Evolutionary conservation across 1,284 basidiomycete species (phyloP).

Genomic region (Cutaneotrichosporon daszewskae): DNA sequence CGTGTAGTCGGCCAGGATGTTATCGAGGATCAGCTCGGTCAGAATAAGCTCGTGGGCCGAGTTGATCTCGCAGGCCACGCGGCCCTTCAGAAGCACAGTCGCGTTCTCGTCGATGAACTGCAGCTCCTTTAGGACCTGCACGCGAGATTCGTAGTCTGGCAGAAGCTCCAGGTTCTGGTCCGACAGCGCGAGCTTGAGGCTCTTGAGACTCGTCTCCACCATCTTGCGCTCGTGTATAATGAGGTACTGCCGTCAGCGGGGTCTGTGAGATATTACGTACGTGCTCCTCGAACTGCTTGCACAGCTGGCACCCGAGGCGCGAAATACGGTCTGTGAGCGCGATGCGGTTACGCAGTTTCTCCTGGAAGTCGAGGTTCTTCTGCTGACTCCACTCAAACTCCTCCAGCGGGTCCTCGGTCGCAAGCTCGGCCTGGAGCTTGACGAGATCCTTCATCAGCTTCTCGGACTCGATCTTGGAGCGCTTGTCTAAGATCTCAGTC

Average conservation of each 20-base stretch:
- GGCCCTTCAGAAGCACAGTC: conserved; percentile 90
- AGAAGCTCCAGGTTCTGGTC: conserved; percentile 96
- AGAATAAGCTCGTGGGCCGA: conserved; percentile 91
- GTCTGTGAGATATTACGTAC: conserved; percentile 49
- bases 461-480: conserved; percentile 53
- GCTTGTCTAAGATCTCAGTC: conserved; percentile 52
- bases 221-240: conserved; percentile 68
- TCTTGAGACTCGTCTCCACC: conserved; percentile 65
- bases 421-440: conserved; percentile 53
- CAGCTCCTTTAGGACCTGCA: conserved; percentile 83
- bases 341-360: conserved; percentile 62
- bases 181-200: conserved; percentile 73
- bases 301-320: conserved; percentile 55
- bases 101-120: conserved; percentile 90
- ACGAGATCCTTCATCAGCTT: conserved; percentile 49
- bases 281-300: conserved; percentile 62
- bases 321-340: conserved; percentile 51
- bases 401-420: conserved; percentile 51
- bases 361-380: conserved; percentile 87
- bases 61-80: conserved; percentile 99
- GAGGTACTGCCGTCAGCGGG: conserved; percentile 57
- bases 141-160: conserved; percentile 93
- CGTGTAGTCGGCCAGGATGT: conserved; percentile 80
- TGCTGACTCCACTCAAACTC: conserved; percentile 82
- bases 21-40: conserved; percentile 95